A percentile compares a stretch with the other conserved stretches of the same genome.
phyloP scores from a whole-genome alignment of 352 stramenopile species.

The Globisporangium irregulare region DNA sequence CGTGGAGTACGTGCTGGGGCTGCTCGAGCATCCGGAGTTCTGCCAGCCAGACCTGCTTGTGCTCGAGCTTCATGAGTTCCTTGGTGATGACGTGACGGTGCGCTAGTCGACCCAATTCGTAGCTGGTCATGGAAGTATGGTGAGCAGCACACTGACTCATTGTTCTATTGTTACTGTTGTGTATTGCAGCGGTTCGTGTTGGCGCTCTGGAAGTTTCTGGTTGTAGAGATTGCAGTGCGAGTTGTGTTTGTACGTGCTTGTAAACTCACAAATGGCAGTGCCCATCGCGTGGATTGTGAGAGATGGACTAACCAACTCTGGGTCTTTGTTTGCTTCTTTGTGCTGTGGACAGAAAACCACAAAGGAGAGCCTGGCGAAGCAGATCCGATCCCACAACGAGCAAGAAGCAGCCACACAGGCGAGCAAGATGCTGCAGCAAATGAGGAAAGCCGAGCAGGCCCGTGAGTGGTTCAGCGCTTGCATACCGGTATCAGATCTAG shows the following conservation, averaged over 20 bases:
- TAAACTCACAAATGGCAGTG: neutral
- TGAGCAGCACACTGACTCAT: neutral
- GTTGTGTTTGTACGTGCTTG: conserved; percentile 43
- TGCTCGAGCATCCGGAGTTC: conserved; percentile 72
- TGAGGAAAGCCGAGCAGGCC: conserved; percentile 8
- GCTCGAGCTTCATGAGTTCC: conserved; percentile 69
- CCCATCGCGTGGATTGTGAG: neutral
- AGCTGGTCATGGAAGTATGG: neutral
- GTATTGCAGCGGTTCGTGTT: conserved; percentile 61
- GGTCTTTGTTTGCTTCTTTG: neutral
- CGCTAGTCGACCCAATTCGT: neutral
- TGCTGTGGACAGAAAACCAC: conserved; percentile 10
- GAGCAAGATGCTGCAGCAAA: neutral
- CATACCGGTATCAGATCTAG: neutral
- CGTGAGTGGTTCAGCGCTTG: conserved; percentile 2
- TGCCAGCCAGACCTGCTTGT: conserved; percentile 62
- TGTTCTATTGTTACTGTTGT: neutral
- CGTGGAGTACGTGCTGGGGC: conserved; percentile 56
- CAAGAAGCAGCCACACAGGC: neutral
- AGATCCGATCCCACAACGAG: conserved; percentile 15
- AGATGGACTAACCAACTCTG: neutral
- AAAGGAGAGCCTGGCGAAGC: conserved; percentile 13
- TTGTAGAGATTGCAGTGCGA: conserved; percentile 56
- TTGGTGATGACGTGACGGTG: conserved; percentile 38
- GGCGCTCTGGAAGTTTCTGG: conserved; percentile 70